Evolutionary conservation across 2,329 filamentous ascomycete genomes (phyloP).

Genomic region (Claviceps spartinae): DNA sequence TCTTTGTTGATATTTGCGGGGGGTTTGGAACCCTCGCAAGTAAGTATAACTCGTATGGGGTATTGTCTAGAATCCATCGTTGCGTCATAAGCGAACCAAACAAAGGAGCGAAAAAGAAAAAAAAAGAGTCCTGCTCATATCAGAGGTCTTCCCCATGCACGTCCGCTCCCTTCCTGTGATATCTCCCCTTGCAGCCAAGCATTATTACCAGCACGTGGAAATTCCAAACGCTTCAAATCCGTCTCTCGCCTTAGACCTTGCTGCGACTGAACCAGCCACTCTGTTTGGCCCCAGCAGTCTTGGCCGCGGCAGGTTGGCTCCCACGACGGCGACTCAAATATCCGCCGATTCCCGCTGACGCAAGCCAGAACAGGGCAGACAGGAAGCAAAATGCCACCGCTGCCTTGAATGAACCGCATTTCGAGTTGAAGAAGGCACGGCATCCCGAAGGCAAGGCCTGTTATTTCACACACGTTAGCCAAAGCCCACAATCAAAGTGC

Average conservation of each 20-base stretch:
- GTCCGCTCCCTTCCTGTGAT: neutral
- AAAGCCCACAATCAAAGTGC: neutral
- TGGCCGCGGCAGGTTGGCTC: constrained; percentile 17
- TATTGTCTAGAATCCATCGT: neutral
- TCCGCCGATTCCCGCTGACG: constrained; percentile 43
- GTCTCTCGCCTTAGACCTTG: constrained; percentile 21
- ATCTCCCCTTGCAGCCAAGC: too few species aligned
- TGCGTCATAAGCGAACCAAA: neutral
- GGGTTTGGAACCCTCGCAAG: neutral
- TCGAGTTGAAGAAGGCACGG: constrained; percentile 46
- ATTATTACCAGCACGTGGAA: neutral
- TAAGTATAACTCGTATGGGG: neutral
- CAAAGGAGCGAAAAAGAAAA: neutral
- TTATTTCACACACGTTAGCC: neutral
- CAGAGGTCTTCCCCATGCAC: neutral
- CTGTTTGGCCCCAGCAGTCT: constrained; percentile 14
- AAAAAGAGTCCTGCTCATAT: neutral
- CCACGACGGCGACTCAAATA: constrained; percentile 36
- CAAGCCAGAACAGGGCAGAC: constrained; percentile 57
- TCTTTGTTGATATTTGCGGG: neutral
- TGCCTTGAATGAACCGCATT: constrained; percentile 56
- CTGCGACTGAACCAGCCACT: constrained; percentile 30
- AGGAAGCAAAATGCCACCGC: constrained; percentile 60
- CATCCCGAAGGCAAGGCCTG: constrained; percentile 34
- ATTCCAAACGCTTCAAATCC: neutral